phyloP scores from a whole-genome alignment of 2,329 filamentous ascomycete genomes.

The Cladosporium phlei region DNA sequence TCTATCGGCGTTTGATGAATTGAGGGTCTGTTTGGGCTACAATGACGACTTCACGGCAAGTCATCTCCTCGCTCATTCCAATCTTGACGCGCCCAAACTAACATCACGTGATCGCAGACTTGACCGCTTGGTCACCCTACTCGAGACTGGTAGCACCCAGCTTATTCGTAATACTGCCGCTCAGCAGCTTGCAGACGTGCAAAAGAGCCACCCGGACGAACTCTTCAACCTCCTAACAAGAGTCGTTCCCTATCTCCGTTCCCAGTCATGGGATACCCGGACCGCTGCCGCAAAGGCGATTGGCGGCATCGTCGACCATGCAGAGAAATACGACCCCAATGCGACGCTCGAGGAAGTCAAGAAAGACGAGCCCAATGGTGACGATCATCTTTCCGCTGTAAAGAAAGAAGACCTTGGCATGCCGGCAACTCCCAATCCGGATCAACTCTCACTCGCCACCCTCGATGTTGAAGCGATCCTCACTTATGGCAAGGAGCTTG shows the following conservation, averaged over 20 bases:
- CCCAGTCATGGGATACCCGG: slow-evolving; percentile 95
- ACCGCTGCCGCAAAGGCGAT: slow-evolving; percentile 90
- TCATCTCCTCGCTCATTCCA: slow-evolving; percentile 3
- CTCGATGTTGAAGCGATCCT: slow-evolving; percentile 77
- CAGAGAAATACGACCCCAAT: slow-evolving; percentile 78
- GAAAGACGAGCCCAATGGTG: slow-evolving; percentile 35
- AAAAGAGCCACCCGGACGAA: slow-evolving; percentile 96
- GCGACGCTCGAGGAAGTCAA: slow-evolving; percentile 28
- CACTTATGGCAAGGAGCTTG: slow-evolving; percentile 74
- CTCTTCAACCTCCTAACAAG: slow-evolving; percentile 90
- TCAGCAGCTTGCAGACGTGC: slow-evolving; percentile 93
- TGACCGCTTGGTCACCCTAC: slow-evolving; percentile 60
- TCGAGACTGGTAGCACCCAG: slow-evolving; percentile 94
- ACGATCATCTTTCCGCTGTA: slow-evolving; percentile 34
- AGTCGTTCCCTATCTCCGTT: slow-evolving; percentile 90
- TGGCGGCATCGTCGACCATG: slow-evolving; percentile 88
- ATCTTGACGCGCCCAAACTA: slow-evolving; percentile 4
- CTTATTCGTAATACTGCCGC: slow-evolving; percentile 96
- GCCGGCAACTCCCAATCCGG: slow-evolving; percentile 43
- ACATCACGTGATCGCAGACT: slow-evolving; percentile 30
- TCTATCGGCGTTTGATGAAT: slow-evolving; percentile 14
- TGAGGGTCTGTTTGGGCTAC: slow-evolving; percentile 14
- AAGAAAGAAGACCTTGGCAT: slow-evolving; percentile 53
- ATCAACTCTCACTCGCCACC: slow-evolving; percentile 65
- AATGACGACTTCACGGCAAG: slow-evolving; percentile 24